Evolutionary conservation across 2,329 filamentous ascomycete species (phyloP).

Genomic region (Teratosphaeria nubilosa): DNA sequence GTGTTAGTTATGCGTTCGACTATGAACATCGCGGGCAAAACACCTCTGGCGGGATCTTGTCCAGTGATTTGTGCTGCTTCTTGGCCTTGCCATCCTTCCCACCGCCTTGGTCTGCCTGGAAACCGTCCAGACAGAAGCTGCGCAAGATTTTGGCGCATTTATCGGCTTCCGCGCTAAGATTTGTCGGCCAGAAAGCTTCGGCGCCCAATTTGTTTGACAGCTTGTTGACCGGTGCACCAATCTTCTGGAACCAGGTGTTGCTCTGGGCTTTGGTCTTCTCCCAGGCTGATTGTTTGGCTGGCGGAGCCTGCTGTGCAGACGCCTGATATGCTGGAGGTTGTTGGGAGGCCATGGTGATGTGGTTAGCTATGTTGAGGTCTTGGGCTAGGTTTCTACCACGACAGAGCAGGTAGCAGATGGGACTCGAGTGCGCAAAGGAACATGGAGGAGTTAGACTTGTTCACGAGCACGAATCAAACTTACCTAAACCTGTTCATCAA

Average conservation of each 20-base stretch:
- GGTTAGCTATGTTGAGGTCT: not conserved
- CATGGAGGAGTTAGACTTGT: not conserved
- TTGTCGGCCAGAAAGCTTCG: conserved; percentile 74
- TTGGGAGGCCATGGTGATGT: not conserved
- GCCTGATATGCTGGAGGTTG: not conserved
- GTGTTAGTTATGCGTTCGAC: not conserved
- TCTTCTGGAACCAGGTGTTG: conserved; percentile 46
- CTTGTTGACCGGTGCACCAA: conserved; percentile 64
- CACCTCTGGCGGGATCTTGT: conserved; percentile 67
- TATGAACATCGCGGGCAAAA: conserved; percentile 21
- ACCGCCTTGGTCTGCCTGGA: conserved; percentile 37
- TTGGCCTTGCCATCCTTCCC: conserved; percentile 14
- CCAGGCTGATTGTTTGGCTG: conserved; percentile 4
- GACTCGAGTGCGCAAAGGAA: not conserved
- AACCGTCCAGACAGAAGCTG: conserved; percentile 67
- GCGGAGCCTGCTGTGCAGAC: not conserved
- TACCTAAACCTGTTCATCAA: not conserved
- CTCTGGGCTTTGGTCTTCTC: conserved; percentile 5
- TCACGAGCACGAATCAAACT: no score
- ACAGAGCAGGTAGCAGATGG: not conserved
- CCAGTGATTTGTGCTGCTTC: conserved; percentile 50
- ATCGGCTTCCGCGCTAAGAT: conserved; percentile 68
- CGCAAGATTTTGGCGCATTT: conserved; percentile 80
- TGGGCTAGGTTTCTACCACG: not conserved
- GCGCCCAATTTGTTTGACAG: conserved; percentile 67